Evolutionary conservation across 192 early-diverging fungal species (phyloP).

Genomic region (Obelidium mucronatum): DNA sequence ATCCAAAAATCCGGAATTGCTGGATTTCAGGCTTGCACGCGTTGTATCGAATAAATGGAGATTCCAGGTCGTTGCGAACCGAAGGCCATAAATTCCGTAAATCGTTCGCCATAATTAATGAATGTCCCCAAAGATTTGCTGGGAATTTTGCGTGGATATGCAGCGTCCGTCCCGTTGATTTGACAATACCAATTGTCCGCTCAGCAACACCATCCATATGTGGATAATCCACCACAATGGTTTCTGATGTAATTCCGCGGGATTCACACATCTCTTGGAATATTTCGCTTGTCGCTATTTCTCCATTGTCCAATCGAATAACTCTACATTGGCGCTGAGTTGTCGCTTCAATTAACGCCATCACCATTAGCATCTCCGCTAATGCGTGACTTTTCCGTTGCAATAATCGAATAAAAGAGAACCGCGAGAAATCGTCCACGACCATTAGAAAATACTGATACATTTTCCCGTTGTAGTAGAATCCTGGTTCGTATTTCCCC

Average conservation of each 20-base stretch:
- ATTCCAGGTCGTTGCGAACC: not conserved
- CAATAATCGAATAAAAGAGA: not conserved
- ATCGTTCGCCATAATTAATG: not conserved
- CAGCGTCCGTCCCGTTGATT: not conserved
- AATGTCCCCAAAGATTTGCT: not conserved
- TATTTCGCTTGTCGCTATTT: not conserved
- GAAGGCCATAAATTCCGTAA: not conserved
- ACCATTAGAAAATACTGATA: constrained; percentile 9
- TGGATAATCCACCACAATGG: constrained; percentile 13
- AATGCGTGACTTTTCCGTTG: not conserved
- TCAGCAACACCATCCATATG: constrained; percentile 19
- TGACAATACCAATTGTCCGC: not conserved
- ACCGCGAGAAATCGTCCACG: constrained; percentile 2
- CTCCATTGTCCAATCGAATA: not conserved
- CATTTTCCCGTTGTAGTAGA: not conserved
- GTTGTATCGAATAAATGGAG: not conserved
- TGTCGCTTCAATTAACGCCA: not conserved
- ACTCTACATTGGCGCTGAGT: not conserved
- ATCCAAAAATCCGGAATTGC: constrained; percentile 6
- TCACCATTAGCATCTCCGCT: not conserved
- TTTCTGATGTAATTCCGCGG: not conserved
- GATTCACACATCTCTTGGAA: not conserved
- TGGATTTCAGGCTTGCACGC: constrained; percentile 10
- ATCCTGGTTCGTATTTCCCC: not conserved
- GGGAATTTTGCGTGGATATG: not conserved